A percentile compares a stretch with the other conserved stretches of the same genome.
Conservation (phyloP, 805 yeast genomes). For the Yamadazyma scolyti region DNA sequence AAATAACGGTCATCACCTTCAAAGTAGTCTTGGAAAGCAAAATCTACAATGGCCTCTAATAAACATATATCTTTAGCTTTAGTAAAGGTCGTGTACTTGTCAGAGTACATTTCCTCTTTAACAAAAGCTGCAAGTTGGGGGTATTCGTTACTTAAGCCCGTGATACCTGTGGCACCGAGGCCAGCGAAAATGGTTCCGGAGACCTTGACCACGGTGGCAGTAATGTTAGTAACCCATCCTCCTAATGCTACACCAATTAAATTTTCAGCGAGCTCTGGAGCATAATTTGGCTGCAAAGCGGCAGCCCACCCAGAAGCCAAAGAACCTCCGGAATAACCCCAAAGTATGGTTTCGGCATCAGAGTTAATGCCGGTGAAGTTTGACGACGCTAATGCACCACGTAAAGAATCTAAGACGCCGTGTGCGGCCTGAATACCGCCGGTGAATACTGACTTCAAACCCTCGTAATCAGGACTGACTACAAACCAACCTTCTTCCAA, state of each 20-base stretch:
- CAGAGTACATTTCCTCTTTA: constrained; percentile 4
- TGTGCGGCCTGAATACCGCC: constrained; percentile 31
- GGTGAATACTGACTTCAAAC: constrained; percentile 26
- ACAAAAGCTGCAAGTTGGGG: constrained; percentile 15
- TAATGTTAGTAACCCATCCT: constrained; percentile 33
- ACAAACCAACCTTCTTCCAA: constrained; percentile 30
- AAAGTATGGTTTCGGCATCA: constrained; percentile 19
- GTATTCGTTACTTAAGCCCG: constrained; percentile 29
- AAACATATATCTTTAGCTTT: constrained; percentile 8
- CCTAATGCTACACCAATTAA: constrained; percentile 32
- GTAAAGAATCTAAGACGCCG: constrained; percentile 25
- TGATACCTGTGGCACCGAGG: constrained; percentile 23
- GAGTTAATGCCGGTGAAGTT: constrained; percentile 16
- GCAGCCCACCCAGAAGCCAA: constrained; percentile 38
- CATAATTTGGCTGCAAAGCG: constrained; percentile 31
- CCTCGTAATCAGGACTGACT: constrained; percentile 33
- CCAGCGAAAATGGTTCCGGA: constrained; percentile 28
- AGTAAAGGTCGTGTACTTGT: constrained; percentile 6
- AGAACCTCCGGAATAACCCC: constrained; percentile 41
- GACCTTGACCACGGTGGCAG: constrained; percentile 19
- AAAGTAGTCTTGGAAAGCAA: constrained; percentile 8
- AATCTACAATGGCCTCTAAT: constrained; percentile 4
- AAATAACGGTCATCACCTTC: constrained; percentile 8
- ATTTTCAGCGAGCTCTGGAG: constrained; percentile 24
- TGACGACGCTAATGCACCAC: constrained; percentile 19